These are phyloP conservation scores for Paspalum vaginatum DNA, from an alignment of 176 grass and related monocot genomes.

Conservation along the genomic window DNA sequence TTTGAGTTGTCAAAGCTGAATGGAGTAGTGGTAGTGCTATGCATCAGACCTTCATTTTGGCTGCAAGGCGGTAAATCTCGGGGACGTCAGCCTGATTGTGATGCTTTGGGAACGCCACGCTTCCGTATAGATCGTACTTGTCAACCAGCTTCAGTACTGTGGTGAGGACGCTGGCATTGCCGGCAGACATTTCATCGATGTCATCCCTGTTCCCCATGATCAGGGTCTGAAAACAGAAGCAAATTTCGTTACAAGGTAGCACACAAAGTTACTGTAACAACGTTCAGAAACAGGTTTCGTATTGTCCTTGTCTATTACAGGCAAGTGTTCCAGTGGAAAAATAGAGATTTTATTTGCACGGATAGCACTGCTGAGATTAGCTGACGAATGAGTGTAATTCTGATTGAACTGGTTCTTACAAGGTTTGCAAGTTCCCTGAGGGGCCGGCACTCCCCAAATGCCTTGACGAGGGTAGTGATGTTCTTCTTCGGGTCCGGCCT, in stretches of 20 bases:
- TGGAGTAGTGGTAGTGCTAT: neutral
- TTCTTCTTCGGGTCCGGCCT: constrained; percentile 98
- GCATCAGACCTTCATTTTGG: constrained; percentile 71
- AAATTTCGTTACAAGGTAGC: neutral
- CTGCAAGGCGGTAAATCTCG: constrained; percentile 88
- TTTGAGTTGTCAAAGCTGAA: constrained; percentile 14
- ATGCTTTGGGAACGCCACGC: constrained; percentile 94
- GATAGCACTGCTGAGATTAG: neutral
- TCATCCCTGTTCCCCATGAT: constrained; percentile 99
- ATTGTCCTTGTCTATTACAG: neutral
- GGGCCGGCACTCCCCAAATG: constrained; percentile 87
- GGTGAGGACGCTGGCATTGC: constrained; percentile 78
- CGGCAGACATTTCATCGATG: constrained; percentile 83
- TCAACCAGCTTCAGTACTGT: constrained; percentile 91
- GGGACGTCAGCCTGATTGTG: constrained; percentile 94
- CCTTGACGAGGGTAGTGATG: constrained; percentile 91
- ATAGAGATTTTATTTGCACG: neutral
- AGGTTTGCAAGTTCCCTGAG: constrained; percentile 95
- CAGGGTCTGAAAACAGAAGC: constrained; percentile 52
- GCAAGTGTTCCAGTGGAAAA: neutral
- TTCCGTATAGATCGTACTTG: constrained; percentile 97
- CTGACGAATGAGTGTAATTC: neutral
- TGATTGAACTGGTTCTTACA: constrained; percentile 58
- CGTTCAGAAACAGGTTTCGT: constrained; percentile 14
- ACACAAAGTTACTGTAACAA: neutral